These are phyloP conservation scores for Fragaria vesca DNA, from an alignment of 306 rosid species.

Conservation along the genomic window DNA sequence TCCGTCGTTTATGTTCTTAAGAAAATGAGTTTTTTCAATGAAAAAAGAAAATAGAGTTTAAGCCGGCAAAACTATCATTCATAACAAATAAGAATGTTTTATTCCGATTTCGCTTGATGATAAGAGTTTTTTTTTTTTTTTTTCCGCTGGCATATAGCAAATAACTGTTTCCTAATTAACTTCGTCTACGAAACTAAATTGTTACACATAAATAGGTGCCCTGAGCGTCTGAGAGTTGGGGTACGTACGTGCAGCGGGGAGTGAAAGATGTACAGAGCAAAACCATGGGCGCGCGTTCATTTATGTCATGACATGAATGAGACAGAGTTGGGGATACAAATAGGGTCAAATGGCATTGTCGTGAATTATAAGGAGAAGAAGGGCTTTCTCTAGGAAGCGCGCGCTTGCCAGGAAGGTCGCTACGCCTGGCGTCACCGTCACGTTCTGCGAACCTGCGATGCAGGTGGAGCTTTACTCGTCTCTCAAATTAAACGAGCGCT, in stretches of 20 bases:
- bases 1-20: too few relatives aligned
- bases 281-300: not conserved
- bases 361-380: not conserved
- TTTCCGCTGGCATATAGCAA: too few relatives aligned
- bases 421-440: not conserved
- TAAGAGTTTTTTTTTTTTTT: too few relatives aligned
- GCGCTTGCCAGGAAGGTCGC: constrained; percentile 7
- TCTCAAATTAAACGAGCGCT: not conserved
- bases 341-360: constrained; percentile 16
- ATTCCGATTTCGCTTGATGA: too few relatives aligned
- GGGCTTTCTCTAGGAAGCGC: not conserved
- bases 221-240: not conserved
- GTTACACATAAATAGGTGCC: not conserved
- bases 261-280: not conserved
- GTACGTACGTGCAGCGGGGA: not conserved
- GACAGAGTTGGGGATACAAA: too few relatives aligned
- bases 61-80: not conserved
- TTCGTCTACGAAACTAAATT: too few relatives aligned
- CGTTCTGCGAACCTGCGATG: constrained; percentile 23
- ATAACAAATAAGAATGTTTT: too few relatives aligned
- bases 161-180: not conserved
- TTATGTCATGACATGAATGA: too few relatives aligned
- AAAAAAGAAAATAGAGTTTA: not conserved
- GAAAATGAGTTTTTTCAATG: too few relatives aligned
- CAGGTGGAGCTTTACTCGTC: not conserved